Conservation (phyloP, 768 basidiomycete genomes). For the Xerocomellus dryophilus region DNA sequence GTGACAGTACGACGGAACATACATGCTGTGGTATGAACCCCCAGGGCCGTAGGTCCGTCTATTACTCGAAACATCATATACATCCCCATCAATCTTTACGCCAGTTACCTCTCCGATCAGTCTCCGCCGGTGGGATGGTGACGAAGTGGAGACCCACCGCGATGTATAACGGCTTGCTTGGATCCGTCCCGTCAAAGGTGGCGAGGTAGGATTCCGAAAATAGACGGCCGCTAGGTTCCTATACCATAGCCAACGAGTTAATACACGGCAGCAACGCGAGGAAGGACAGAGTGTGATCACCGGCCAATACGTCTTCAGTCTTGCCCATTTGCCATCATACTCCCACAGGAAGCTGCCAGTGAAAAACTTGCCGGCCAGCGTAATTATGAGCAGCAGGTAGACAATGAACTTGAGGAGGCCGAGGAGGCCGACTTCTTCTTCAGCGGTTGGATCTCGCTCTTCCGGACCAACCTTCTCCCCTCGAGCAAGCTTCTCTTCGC, state of each 20-base stretch:
- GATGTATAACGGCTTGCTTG: conserved; percentile 71
- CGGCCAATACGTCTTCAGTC: conserved; percentile 61
- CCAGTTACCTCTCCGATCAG: conserved; percentile 9
- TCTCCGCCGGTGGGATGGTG: background rate
- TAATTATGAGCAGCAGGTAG: conserved; percentile 48
- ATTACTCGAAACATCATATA: conserved; percentile 87
- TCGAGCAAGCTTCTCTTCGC: conserved; percentile 66
- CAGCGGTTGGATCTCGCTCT: conserved; percentile 69
- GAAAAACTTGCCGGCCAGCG: conserved; percentile 76
- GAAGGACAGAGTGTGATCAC: conserved; percentile 35
- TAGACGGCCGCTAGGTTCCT: conserved; percentile 56
- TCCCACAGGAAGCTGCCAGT: conserved; percentile 90
- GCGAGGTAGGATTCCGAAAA: conserved; percentile 74
- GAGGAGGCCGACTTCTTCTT: conserved; percentile 60
- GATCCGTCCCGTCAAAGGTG: conserved; percentile 66
- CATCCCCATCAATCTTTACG: conserved; percentile 81
- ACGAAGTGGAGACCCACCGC: conserved; percentile 53
- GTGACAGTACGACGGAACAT: conserved; percentile 19
- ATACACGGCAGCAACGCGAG: background rate
- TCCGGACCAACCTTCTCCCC: conserved; percentile 73
- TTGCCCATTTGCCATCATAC: conserved; percentile 60
- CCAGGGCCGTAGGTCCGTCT: conserved; percentile 81
- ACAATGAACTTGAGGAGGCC: conserved; percentile 70
- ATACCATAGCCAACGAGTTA: background rate
- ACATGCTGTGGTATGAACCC: conserved; percentile 78